phyloP scores from a whole-genome alignment of 1,284 basidiomycete species.

The Ceratobasidium sp. region DNA sequence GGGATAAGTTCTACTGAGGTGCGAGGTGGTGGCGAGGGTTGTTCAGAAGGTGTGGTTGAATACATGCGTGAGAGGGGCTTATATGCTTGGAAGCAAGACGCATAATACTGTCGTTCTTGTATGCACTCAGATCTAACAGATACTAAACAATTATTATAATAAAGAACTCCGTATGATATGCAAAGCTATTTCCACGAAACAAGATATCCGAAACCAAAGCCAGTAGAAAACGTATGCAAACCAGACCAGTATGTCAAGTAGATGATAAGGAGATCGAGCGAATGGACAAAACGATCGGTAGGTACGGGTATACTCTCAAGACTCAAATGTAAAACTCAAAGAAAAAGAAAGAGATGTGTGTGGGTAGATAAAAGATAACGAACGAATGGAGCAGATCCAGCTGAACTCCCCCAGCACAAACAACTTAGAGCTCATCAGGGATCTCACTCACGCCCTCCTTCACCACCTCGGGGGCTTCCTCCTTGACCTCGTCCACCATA shows the following conservation, averaged over 20 bases:
- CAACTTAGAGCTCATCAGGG: conserved; percentile 18
- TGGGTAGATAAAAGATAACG: conserved; percentile 10
- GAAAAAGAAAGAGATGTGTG: background rate
- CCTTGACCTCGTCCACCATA: background rate
- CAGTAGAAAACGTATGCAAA: no score
- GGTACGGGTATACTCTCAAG: no score
- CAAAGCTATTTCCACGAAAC: no score
- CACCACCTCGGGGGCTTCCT: background rate
- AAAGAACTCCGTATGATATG: no score
- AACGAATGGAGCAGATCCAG: background rate
- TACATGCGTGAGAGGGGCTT: conserved; percentile 68
- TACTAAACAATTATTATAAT: no score
- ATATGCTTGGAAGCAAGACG: conserved; percentile 58
- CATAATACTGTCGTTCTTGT: no score
- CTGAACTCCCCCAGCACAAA: background rate
- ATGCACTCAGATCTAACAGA: no score
- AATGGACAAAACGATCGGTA: no score
- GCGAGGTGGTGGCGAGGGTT: conserved; percentile 65
- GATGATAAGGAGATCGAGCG: no score
- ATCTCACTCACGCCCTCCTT: conserved; percentile 9
- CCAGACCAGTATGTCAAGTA: no score
- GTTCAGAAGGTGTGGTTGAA: conserved; percentile 60
- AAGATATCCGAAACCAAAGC: no score
- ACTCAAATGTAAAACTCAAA: no score
- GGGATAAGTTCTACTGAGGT: conserved; percentile 81